Evolutionary conservation across 805 yeast species (phyloP).

Genomic region (Pichia manshurica): DNA sequence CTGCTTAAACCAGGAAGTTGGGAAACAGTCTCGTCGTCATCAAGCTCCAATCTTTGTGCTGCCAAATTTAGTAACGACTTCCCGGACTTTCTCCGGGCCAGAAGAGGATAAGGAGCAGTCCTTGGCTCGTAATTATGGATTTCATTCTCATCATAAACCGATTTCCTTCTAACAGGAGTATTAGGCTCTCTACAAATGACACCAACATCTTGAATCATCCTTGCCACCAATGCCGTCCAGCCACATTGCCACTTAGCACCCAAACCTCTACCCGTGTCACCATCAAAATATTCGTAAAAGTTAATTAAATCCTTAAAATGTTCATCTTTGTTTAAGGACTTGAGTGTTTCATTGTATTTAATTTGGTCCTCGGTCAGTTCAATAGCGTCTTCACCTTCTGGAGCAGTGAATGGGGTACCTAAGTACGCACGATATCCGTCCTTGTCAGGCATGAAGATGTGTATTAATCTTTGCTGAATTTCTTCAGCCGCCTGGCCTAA

Average conservation of each 20-base stretch:
- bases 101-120: conserved; percentile 30
- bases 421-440: conserved; percentile 64
- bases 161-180: conserved; percentile 25
- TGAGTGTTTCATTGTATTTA: conserved; percentile 42
- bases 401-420: conserved; percentile 41
- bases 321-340: conserved; percentile 51
- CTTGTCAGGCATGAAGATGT: conserved; percentile 64
- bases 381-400: conserved; percentile 37
- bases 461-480: conserved; percentile 78
- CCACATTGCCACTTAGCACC: conserved; percentile 96
- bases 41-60: conserved; percentile 59
- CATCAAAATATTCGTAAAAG: conserved; percentile 86
- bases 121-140: conserved; percentile 40
- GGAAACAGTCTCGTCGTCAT: conserved; percentile 47
- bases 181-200: conserved; percentile 54
- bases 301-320: conserved; percentile 70
- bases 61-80: conserved; percentile 66
- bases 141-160: conserved; percentile 30
- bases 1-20: conserved; percentile 32
- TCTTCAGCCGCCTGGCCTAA: conserved; percentile 89
- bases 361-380: conserved; percentile 45
- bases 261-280: conserved; percentile 89
- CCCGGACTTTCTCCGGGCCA: conserved; percentile 67
- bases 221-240: conserved; percentile 91
- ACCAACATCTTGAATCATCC: conserved; percentile 87